Evolutionary conservation across 495 filamentous ascomycete genomes (phyloP), one percentile per base, ranked within the genome.

Genomic region (Penicillium riverlandense): DNA sequence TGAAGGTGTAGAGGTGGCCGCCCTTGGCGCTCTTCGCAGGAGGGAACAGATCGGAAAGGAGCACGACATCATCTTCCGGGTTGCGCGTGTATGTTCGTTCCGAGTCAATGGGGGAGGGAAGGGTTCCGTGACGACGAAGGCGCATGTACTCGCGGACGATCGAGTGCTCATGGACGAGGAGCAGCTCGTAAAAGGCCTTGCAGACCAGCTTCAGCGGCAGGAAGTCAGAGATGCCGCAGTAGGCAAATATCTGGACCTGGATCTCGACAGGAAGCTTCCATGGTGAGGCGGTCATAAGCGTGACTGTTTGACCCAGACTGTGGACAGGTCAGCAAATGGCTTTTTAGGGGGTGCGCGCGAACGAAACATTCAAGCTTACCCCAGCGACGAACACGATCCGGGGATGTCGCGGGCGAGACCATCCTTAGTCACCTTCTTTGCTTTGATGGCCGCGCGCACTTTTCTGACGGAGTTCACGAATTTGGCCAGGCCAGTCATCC

Each of bases 221-320:
- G 27, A 69, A 58, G 39, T 72, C 69, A 28, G 47, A 43, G 41
- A 67, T 55, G 11, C 63, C 59, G 54, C 67, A 72, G 41, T 70
- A 45, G 11, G 59, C 62, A 45, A 72, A 72, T 45, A 72, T 70
- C 42, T 55, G 53, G 47, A 72, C 66, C 57, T 71, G 67, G 30
- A 72, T 57, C 43, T 72, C 69, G 41, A 65, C 65, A 9, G 69
- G 69, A 32, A 72, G 55, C 32, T 63, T 65, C 67, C 66, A 71
- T n/a, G 51, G 59, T 16, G 61, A 63, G 10, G 65, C 59, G 8
- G 56, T 53, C 22, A 22, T 6, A 6, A 54, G 47, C 29, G 41
- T 37, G 31, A 35, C 41, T 15, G 38, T 41, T 44, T 49, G 40
- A 8, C 45, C 44, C 11, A 47, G 33, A 22, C 57, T 59, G 37